Conservation (phyloP, 202 grass and related monocot genomes). For the Carex arenaria region DNA sequence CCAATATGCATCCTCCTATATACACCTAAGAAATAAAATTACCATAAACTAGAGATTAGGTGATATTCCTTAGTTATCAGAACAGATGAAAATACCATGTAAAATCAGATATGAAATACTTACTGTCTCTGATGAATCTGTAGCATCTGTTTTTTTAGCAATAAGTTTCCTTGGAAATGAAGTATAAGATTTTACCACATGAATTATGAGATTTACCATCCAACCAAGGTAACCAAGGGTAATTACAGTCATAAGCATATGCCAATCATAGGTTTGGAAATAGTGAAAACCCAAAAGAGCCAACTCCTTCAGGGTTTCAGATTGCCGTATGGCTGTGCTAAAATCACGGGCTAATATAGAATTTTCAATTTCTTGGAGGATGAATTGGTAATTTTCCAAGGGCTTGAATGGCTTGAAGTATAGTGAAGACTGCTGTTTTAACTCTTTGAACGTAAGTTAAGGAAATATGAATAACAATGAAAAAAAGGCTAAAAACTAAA, state of each 20-base stretch:
- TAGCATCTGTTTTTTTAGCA: slow-evolving; percentile 3
- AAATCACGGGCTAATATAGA: slow-evolving; percentile 68
- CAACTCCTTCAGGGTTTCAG: slow-evolving; percentile 69
- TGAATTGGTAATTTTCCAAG: slow-evolving; percentile 54
- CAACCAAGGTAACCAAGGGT: slow-evolving; percentile 97
- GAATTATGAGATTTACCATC: slow-evolving; percentile 83
- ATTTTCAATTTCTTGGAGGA: slow-evolving; percentile 74
- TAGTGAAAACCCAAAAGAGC: slow-evolving; percentile 90
- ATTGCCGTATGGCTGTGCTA: slow-evolving; percentile 54
- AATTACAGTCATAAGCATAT: slow-evolving; percentile 90
- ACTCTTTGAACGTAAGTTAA: slow-evolving; percentile 41
- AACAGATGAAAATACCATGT: not conserved
- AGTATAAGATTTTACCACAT: slow-evolving; percentile 85
- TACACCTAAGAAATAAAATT: slow-evolving; percentile 63
- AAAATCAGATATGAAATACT: slow-evolving; percentile 20
- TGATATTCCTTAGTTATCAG: not conserved
- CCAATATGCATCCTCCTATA: slow-evolving; percentile 61
- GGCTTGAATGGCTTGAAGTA: slow-evolving; percentile 90
- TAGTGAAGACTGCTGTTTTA: slow-evolving; percentile 72
- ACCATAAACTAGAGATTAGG: slow-evolving; percentile 13
- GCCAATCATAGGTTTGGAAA: slow-evolving; percentile 99
- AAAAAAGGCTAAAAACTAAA: not conserved
- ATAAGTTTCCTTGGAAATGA: slow-evolving; percentile 34
- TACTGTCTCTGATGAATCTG: slow-evolving; percentile 49
- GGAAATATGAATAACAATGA: not conserved